Evolutionary conservation across 73 alveolate genomes (phyloP).

Genomic region (Tetrahymena borealis): DNA sequence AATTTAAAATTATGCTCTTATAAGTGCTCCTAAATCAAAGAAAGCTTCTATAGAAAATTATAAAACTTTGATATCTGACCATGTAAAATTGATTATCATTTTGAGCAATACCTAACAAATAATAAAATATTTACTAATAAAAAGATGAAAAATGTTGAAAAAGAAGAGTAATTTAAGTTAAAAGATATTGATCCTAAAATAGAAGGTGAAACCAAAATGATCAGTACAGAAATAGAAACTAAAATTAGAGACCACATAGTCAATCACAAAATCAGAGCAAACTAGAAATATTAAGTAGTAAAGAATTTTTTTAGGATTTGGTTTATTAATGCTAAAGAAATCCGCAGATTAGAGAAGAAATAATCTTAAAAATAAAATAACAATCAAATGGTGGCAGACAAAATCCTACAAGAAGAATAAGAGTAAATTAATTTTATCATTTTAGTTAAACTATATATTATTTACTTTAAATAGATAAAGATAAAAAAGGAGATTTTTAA

Average conservation of each 20-base stretch:
- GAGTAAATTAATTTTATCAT: background rate
- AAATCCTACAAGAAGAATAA: background rate
- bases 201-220: background rate
- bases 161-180: background rate
- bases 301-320: background rate
- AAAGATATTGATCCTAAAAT: background rate
- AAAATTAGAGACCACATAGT: background rate
- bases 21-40: background rate
- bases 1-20: background rate
- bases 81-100: too few species aligned
- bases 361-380: background rate
- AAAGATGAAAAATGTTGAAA: background rate
- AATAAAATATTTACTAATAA: background rate
- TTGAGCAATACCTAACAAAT: too few species aligned
- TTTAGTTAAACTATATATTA: too few species aligned
- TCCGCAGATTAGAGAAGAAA: background rate
- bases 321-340: background rate
- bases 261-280: background rate
- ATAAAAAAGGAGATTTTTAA: too few species aligned
- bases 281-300: background rate
- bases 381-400: background rate
- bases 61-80: background rate
- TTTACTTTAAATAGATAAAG: too few species aligned
- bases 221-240: background rate
- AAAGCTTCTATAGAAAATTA: background rate